Base-by-base conservation (phyloP, 2,329 filamentous ascomycete species). In the Cladophialophora immunda region DNA sequence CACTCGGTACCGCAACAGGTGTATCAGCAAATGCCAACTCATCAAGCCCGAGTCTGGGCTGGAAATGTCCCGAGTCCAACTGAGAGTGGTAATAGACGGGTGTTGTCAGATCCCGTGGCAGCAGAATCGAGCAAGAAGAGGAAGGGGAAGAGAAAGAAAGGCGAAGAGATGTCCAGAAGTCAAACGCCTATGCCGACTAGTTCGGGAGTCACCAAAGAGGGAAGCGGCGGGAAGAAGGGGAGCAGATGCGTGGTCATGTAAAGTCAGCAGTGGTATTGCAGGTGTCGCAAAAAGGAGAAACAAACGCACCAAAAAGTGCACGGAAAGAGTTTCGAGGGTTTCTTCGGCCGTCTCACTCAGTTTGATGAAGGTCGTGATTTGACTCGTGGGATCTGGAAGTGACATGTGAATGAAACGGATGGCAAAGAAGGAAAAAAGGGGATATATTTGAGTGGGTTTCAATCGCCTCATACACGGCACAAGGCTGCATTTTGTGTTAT, bases 181-280 rank as follows among this genome's bases (percentile, higher is more conserved):
- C 67, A 68, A 47, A 68, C 64, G 9, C 58, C 67, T 4, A 62
- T 59, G 34, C 47, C 66, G 19, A 59, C 36, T 11, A 25, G 54
- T 13, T 34, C 54, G 7, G 34, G 22, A 25, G 29, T 27, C 32
- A 36, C 50, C 19, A 32, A 63, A 58, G 45, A 61, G 19, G 57
- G 36, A 13, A 19, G 45, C 1, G 38, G 38, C 19, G 56, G 36
- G 38, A 65, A 71, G 52, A 71, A 67, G 25, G 67, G 66, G 22
- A 59, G 66, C 29, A 65, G 61, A 59, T 72, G 71, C 64, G 38
- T 68, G 34, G 69, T 72, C 50, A 72, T 72, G 71, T 72, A 45
- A 70, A n/a, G 11, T 25, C 22, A 7, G 45, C 22, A 50, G 9
- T 11, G 9, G 9, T 4, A 5, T n/a, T 11, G 19, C 8, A 9